Evolutionary conservation across 495 filamentous ascomycete species (phyloP), one percentile per base, ranked within the genome.

Genomic region (Hypoxylon lienhwacheense): DNA sequence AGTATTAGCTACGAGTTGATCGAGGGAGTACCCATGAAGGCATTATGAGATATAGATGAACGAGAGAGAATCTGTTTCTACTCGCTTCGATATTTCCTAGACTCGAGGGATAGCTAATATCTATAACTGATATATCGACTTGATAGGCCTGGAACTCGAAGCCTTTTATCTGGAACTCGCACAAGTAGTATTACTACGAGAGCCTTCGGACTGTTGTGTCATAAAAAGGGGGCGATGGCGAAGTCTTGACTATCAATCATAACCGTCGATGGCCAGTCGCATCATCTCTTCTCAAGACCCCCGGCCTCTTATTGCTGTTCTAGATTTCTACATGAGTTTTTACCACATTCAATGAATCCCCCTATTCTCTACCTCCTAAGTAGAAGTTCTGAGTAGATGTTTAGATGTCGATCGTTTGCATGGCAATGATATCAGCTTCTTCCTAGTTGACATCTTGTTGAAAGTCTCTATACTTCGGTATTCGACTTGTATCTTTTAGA

Each of bases 161-260:
- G 15, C 22, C 29, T 33, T 51, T 29, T 21, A 53, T 36, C 31
- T 6, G n/a, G 31, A 28, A 0, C 22, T 37, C 19, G 17, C 19
- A 7, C 41, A 21, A 16, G 25, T n/a, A n/a, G n/a, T 32, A 17
- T 7, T 16, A 11, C 33, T 17, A 41, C 48, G 16, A 20, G 7
- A n/a, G 26, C 37, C 29, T n/a, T n/a, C n/a, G 37, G 29, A 44
- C 3, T 15, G 7, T 52, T 43, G 48, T 52, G 48, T 44, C 48
- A 52, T 52, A 39, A 54, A 46, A 12, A 44, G 48, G 50, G 33
- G 34, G 7, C 8, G 5, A 54, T 46, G 50, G 46, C 41, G 50
- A 33, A 31, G 22, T 12, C 15, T 7, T 46, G 34, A 47, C 33
- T 41, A 14, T 39, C 24, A 33, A 54, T 54, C 50, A 33, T 34